Conservation (phyloP, 257 asterid species). For the Eustoma russellianum region DNA sequence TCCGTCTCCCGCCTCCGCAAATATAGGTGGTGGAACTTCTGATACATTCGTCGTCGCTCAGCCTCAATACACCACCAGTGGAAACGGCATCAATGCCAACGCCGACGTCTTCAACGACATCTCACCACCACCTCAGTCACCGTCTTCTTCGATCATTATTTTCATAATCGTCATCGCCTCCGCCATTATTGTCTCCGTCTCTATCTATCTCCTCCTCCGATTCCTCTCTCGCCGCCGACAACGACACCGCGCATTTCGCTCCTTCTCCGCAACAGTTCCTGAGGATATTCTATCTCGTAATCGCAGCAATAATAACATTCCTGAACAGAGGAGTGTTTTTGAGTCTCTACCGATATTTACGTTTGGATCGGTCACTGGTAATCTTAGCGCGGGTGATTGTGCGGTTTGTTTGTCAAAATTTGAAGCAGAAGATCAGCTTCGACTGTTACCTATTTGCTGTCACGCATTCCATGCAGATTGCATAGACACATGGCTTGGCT, state of each 20-base stretch:
- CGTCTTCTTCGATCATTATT: slow-evolving; percentile 24
- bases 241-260: slow-evolving; percentile 25
- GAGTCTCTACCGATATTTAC: slow-evolving; percentile 66
- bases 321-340: not conserved
- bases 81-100: not conserved
- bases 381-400: slow-evolving; percentile 65
- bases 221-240: slow-evolving; percentile 44
- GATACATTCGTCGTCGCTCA: slow-evolving; percentile 6
- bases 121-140: slow-evolving; percentile 16
- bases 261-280: slow-evolving; percentile 23
- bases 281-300: slow-evolving; percentile 37
- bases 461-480: slow-evolving; percentile 89
- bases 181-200: slow-evolving; percentile 55
- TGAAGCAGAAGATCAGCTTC: slow-evolving; percentile 59
- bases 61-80: too few relatives aligned
- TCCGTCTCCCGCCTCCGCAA: slow-evolving; percentile 15
- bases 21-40: slow-evolving; percentile 16
- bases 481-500: slow-evolving; percentile 76
- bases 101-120: slow-evolving; percentile 6
- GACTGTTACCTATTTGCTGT: slow-evolving; percentile 71
- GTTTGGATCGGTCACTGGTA: slow-evolving; percentile 53
- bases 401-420: slow-evolving; percentile 82
- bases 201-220: slow-evolving; percentile 70
- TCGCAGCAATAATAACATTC: not conserved
- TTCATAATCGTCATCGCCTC: slow-evolving; percentile 58